Conservation (phyloP, 495 filamentous ascomycete genomes). For the Parmelia sp. region DNA sequence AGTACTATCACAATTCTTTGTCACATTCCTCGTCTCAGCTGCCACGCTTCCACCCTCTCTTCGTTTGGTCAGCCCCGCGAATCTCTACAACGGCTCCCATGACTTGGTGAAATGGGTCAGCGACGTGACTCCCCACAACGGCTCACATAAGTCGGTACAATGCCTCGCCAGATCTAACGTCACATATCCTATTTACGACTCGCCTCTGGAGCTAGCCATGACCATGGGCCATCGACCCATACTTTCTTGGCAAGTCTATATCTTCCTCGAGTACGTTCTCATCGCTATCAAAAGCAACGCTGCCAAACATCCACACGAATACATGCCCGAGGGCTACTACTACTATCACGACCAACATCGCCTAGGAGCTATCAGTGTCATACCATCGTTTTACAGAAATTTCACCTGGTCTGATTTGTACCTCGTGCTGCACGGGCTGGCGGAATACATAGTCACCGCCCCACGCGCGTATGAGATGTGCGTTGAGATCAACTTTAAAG, state of each 20-base stretch:
- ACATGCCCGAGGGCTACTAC: background rate
- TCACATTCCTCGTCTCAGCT: background rate
- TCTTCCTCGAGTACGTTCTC: background rate
- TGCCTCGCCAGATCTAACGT: background rate
- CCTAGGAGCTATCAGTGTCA: background rate
- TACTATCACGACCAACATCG: background rate
- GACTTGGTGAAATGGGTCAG: background rate
- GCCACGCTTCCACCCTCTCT: background rate
- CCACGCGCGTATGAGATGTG: background rate
- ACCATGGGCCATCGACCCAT: background rate
- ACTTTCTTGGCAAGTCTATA: background rate
- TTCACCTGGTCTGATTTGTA: conserved; percentile 1
- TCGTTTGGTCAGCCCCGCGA: background rate
- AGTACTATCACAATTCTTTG: background rate
- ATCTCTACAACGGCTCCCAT: background rate
- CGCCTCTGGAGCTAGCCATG: background rate
- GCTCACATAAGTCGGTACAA: background rate
- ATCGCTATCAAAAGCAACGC: background rate
- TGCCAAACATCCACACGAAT: background rate
- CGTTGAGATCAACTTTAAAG: background rate
- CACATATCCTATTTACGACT: conserved; percentile 2
- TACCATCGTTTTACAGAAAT: background rate
- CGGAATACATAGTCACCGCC: background rate
- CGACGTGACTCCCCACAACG: background rate
- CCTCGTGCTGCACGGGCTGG: background rate